A percentile compares a stretch with the other conserved stretches of the same genome.
Evolutionary conservation across 257 asterid genomes (phyloP).

Genomic region (Jacaranda copaia): DNA sequence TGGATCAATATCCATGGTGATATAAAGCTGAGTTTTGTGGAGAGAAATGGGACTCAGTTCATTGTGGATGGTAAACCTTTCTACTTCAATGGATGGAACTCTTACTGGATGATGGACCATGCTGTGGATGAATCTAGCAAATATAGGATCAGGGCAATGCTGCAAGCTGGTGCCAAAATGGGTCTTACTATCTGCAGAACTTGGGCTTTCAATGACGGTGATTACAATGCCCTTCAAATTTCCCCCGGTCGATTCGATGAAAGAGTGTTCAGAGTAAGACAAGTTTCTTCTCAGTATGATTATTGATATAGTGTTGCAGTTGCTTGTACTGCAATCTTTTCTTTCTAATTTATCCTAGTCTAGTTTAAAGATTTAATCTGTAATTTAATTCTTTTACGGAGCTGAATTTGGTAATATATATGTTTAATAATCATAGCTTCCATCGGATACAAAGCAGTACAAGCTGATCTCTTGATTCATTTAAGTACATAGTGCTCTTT

Average conservation of each 20-base stretch:
- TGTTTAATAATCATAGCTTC: not conserved
- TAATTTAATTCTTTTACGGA: slow-evolving; percentile 5
- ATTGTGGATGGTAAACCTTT: slow-evolving; percentile 83
- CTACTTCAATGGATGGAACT: slow-evolving; percentile 96
- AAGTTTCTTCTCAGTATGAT: slow-evolving; percentile 4
- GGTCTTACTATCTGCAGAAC: slow-evolving; percentile 97
- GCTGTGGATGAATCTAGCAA: slow-evolving; percentile 75
- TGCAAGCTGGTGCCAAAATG: slow-evolving; percentile 91
- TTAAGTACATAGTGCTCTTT: not conserved
- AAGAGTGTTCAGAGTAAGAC: slow-evolving; percentile 82
- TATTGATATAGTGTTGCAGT: slow-evolving; percentile 32
- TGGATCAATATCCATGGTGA: slow-evolving; percentile 58
- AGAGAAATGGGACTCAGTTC: slow-evolving; percentile 96
- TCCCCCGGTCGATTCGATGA: slow-evolving; percentile 92
- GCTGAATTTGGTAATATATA: not conserved
- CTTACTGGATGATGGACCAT: slow-evolving; percentile 99
- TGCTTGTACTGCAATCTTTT: slow-evolving; percentile 5
- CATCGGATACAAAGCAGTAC: slow-evolving; percentile 3
- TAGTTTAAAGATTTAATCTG: not conserved
- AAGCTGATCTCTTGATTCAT: slow-evolving; percentile 3
- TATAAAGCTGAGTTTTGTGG: slow-evolving; percentile 75
- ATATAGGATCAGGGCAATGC: slow-evolving; percentile 67
- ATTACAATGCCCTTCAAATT: slow-evolving; percentile 87
- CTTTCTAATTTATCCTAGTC: not conserved
- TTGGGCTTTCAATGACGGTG: slow-evolving; percentile 99